Base-by-base conservation (phyloP, 1,284 basidiomycete genomes). In the Coniferiporia weirii region DNA sequence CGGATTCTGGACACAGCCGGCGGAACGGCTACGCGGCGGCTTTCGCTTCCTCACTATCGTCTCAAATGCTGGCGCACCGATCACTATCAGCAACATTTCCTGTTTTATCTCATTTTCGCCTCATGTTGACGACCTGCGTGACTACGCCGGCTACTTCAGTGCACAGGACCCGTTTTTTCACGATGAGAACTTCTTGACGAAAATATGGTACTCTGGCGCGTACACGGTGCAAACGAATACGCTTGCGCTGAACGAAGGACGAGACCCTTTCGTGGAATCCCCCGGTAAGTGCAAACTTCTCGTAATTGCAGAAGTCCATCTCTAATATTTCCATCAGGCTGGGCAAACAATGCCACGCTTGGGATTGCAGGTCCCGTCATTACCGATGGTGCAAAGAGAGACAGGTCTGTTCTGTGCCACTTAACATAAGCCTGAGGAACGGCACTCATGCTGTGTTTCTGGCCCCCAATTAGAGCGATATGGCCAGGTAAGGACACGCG, bases 201-300 rank as follows among this genome's bases (percentile, higher is more conserved):
- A 82, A 66, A 78, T 82, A 4, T 84, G 82, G 82, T 84, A 83
- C 64, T 74, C 81, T 0, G 82, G 82, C 5, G 82, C 81, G 4
- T 84, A 83, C 64, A 84, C 82, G 0, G 79, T 84, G 8, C 82
- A 84, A 64, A 83, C 82, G 0, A 81, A 82, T 60, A 80, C 77
- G 0, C 78, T 83, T 0, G 72, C 81, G 0, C 56, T 83, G 17
- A 61, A 83, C 60, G 81, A 79, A 0, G 82, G 82, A 1, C 69
- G 82, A 38, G 7, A 66, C 17, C 35, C 38, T 12, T 40, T 40
- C 38, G 38, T 40, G 38, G 12, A 40, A 15, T 68, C 19, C 20
- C 9, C 32, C 34, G 20, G 32, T 51, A 17, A 12, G 10, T 35
- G 74, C 9, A 10, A 40, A 40, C 15, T 40, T 40, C 8, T 12